Base-by-base conservation (phyloP, 2,329 filamentous ascomycete genomes). In the Stemphylium beticola region DNA sequence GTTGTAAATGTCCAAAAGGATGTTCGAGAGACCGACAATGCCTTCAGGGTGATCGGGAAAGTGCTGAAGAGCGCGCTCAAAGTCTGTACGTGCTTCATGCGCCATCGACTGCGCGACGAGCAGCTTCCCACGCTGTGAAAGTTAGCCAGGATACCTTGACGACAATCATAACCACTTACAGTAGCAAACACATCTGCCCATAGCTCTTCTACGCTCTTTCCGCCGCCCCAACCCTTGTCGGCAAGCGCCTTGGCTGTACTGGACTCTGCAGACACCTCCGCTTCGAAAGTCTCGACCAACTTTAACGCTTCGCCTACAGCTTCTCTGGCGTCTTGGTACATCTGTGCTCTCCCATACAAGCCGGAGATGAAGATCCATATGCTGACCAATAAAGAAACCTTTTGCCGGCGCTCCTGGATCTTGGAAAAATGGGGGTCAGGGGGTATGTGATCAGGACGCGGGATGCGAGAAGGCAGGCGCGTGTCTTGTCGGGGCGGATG, bases 321-420 rank as follows among this genome's bases (percentile, higher is more conserved):
- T 47, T 88, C 90, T 64, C 85, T 85, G 11, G 90, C 87, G 72
- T 98, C 93, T 17, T 93, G 88, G 50, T 86, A 85, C 79, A 96
- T 86, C 8, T 84, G 85, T 7, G 93, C 91, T 48, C 92, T 85
- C 24, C 92, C 86, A 71, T 98, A 99, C 61, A 98, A 87, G 0
- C 89, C 89, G 2, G 92, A 89, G 57, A 97, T 92, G 71, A 95
- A 89, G 8, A 97, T 81, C 95, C 95, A 99, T 29, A 97, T 87
- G 61, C 88, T 89, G 17, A 92, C 80, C 14, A 99, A 76, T 10
- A 87, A 70, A 4, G 80, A 79, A 11, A 85, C 77, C 14, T 81
- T 82, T 53, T 86, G 83, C 49, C 81, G 82, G 46, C 83, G 80
- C 44, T 81, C 79, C 57, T 84, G 80, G 8, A 79, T 58, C 17